phyloP scores from a whole-genome alignment of 2,329 filamentous ascomycete genomes.

The Aspergillus novoparasiticus region DNA sequence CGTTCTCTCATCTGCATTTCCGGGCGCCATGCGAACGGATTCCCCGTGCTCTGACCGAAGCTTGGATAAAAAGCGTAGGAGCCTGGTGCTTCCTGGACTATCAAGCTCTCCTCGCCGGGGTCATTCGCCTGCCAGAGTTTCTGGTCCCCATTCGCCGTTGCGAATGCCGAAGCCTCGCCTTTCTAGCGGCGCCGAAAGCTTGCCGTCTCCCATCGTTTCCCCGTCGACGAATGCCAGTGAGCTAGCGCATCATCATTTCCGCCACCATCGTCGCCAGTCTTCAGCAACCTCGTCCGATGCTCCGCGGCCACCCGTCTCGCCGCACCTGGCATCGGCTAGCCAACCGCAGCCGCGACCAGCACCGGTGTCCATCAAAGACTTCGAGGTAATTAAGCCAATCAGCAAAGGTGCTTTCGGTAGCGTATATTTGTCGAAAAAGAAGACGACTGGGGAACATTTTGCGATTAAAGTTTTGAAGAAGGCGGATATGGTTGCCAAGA shows the following conservation, averaged over 20 bases:
- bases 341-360: conserved; percentile 85
- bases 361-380: conserved; percentile 96
- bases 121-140: conserved; percentile 78
- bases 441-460: conserved; percentile 96
- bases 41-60: conserved; percentile 89
- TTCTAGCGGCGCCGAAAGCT: conserved; percentile 52
- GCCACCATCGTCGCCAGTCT: conserved; percentile 85
- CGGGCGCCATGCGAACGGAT: conserved; percentile 73
- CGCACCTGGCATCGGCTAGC: conserved; percentile 73
- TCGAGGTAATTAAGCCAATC: conserved; percentile 99
- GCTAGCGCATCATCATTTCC: conserved; percentile 53
- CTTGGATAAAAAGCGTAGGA: conserved; percentile 82
- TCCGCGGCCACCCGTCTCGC: conserved; percentile 73
- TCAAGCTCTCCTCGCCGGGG: conserved; percentile 77
- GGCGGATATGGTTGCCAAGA: conserved; percentile 99
- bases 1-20: conserved; percentile 76
- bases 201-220: conserved; percentile 85
- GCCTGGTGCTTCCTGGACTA: conserved; percentile 77
- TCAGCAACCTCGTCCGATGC: conserved; percentile 80
- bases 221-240: conserved; percentile 83
- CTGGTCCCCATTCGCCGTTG: conserved; percentile 80
- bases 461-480: conserved; percentile 99
- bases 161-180: conserved; percentile 81
- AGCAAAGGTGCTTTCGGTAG: conserved; percentile 98
- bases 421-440: conserved; percentile 97